A percentile compares a stretch with the other conserved stretches of the same genome.
Conservation (phyloP, 768 basidiomycete species). For the Leccinum subgranulosum region DNA sequence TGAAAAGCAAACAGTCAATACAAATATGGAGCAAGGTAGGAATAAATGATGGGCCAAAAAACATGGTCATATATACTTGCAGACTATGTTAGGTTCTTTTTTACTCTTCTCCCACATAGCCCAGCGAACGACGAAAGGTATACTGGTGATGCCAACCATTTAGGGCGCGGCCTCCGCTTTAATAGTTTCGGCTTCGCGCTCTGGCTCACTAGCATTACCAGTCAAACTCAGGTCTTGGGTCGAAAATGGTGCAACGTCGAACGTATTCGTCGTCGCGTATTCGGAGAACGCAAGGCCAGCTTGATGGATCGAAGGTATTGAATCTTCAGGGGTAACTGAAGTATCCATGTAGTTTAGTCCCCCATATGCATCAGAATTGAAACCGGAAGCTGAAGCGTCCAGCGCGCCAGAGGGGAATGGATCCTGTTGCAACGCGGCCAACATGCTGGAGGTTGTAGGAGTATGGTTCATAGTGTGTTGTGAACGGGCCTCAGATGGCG, state of each 20-base stretch:
- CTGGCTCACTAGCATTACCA: conserved; percentile 56
- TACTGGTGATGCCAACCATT: conserved; percentile 18
- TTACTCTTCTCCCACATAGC: conserved; percentile 19
- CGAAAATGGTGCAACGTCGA: conserved; percentile 69
- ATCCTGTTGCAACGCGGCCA: conserved; percentile 81
- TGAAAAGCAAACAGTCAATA: conserved; percentile 33
- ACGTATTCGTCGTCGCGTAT: conserved; percentile 59
- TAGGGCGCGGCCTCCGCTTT: conserved; percentile 57
- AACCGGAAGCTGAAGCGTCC: conserved; percentile 59
- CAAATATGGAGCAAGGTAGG: conserved; percentile 37
- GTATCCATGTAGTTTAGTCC: conserved; percentile 78
- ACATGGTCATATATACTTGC: conserved; percentile 33
- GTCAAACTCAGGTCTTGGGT: conserved; percentile 63
- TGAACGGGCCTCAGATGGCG: conserved; percentile 59
- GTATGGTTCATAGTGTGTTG: conserved; percentile 70
- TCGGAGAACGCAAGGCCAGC: conserved; percentile 69
- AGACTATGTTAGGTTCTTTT: conserved; percentile 27
- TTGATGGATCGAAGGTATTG: conserved; percentile 56
- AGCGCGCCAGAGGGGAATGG: conserved; percentile 63
- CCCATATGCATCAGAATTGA: conserved; percentile 67
- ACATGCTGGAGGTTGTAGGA: conserved; percentile 88
- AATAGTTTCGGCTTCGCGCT: conserved; percentile 59
- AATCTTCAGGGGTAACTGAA: conserved; percentile 59
- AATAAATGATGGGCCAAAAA: conserved; percentile 34
- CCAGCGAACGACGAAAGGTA: conserved; percentile 22